phyloP scores from a whole-genome alignment of 495 filamentous ascomycete species.

The Geoglossum glabrum region DNA sequence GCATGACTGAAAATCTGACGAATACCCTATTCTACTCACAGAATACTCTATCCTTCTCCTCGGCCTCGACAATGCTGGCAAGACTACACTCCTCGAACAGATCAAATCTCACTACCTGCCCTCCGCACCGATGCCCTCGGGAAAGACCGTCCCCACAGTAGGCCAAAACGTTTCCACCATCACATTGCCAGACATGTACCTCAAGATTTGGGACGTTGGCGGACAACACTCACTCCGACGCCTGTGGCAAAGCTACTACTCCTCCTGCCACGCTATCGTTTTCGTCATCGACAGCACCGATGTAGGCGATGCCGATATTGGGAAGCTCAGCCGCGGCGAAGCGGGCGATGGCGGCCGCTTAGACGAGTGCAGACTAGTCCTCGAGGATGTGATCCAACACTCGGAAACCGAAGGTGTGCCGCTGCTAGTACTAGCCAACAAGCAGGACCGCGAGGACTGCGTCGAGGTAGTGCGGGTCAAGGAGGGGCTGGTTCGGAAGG shows the following conservation, averaged over 20 bases:
- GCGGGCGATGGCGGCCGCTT: conserved; percentile 29
- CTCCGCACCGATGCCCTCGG: conserved; percentile 29
- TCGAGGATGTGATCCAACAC: conserved; percentile 72
- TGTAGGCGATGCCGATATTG: conserved; percentile 55
- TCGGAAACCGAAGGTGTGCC: conserved; percentile 77
- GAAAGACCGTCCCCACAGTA: conserved; percentile 80
- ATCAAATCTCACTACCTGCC: conserved; percentile 74
- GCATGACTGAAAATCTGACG: not conserved
- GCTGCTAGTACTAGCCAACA: conserved; percentile 83
- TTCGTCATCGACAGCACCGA: conserved; percentile 92
- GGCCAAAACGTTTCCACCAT: conserved; percentile 93
- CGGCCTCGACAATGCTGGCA: conserved; percentile 93
- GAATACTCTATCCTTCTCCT: conserved; percentile 96
- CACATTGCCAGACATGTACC: conserved; percentile 71
- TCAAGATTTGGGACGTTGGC: conserved; percentile 97
- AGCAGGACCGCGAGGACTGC: conserved; percentile 93
- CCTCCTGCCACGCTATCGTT: conserved; percentile 83
- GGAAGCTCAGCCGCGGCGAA: not conserved
- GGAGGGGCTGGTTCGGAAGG: conserved; percentile 79
- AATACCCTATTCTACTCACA: conserved; percentile 13
- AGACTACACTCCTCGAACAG: conserved; percentile 93
- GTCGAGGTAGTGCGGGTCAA: conserved; percentile 94
- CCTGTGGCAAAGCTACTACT: conserved; percentile 92
- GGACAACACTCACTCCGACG: conserved; percentile 75
- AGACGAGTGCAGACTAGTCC: conserved; percentile 70